Evolutionary conservation across 73 alveolate genomes (phyloP).

Genomic region (Effrenium voratum): DNA sequence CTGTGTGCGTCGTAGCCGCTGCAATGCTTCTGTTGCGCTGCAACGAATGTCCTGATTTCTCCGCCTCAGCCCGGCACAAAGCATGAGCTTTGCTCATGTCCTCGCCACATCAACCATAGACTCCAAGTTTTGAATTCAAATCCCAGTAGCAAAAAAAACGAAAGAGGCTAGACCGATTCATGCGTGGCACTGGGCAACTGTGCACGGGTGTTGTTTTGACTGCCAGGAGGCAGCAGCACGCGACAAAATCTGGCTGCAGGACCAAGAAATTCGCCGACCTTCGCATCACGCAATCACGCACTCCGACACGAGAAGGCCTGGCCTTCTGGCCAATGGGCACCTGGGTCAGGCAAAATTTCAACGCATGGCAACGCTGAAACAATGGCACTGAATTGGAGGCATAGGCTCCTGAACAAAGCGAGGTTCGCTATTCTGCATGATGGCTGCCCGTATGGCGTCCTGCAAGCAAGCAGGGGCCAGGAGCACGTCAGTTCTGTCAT

Average conservation of each 20-base stretch:
- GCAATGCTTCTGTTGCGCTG: slow-evolving; percentile 64
- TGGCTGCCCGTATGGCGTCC: slow-evolving; percentile 45
- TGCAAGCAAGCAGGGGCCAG: not conserved
- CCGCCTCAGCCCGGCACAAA: slow-evolving; percentile 71
- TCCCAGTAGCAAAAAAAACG: too few relatives aligned
- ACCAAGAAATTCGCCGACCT: slow-evolving; percentile 86
- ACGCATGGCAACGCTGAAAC: not conserved
- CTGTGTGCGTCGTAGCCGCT: not conserved
- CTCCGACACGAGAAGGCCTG: not conserved
- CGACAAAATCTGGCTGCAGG: slow-evolving; percentile 84
- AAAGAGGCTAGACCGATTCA: too few relatives aligned
- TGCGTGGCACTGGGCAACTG: too few relatives aligned
- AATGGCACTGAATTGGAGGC: not conserved
- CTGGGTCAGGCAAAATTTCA: not conserved
- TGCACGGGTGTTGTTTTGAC: too few relatives aligned
- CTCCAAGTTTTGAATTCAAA: too few relatives aligned
- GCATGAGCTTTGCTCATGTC: too few relatives aligned
- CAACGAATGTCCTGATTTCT: slow-evolving; percentile 80
- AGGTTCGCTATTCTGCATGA: slow-evolving; percentile 47
- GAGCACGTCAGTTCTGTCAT: not conserved
- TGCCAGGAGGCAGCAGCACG: slow-evolving; percentile 52
- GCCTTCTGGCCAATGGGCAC: slow-evolving; percentile 86
- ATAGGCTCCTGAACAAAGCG: not conserved
- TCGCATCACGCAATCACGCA: not conserved
- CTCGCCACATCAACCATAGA: too few relatives aligned